Evolutionary conservation across 768 basidiomycete species (phyloP).

Genomic region (Tylopilus plumbeoviolaceoides): DNA sequence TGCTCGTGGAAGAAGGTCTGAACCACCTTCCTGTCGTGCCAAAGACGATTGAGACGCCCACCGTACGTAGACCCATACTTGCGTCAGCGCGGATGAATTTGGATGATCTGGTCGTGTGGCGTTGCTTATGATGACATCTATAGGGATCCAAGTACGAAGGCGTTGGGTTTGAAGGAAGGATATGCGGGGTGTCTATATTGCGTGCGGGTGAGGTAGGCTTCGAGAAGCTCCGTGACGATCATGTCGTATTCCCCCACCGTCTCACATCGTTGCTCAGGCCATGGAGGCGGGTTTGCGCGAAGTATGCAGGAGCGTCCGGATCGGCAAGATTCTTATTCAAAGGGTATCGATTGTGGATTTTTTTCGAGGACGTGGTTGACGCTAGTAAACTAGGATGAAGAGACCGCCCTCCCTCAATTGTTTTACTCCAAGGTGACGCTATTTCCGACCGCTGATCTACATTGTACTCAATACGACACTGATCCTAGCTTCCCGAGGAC

Average conservation of each 20-base stretch:
- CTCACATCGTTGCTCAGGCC: conserved; percentile 47
- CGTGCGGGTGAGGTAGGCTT: conserved; percentile 80
- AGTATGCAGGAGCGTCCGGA: conserved; percentile 89
- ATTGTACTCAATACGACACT: not conserved
- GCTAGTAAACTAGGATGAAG: conserved; percentile 68
- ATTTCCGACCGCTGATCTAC: not conserved
- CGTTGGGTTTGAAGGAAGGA: conserved; percentile 93
- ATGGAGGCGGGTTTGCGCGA: conserved; percentile 98
- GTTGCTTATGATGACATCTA: conserved; percentile 2
- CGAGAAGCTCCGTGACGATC: not conserved
- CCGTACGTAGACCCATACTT: conserved; percentile 47
- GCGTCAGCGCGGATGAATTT: not conserved
- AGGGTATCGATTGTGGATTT: conserved; percentile 48
- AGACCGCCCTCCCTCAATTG: conserved; percentile 87
- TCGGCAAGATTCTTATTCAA: conserved; percentile 98
- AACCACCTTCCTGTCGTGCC: conserved; percentile 82
- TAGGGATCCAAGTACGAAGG: conserved; percentile 83
- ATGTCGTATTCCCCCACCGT: not conserved
- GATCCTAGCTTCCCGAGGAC: conserved; percentile 78
- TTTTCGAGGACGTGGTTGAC: not conserved
- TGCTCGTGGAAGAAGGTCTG: conserved; percentile 80
- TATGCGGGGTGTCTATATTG: conserved; percentile 93
- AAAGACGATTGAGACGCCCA: conserved; percentile 77
- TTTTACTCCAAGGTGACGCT: conserved; percentile 76
- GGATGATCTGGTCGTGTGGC: not conserved